Conservation (phyloP, 2,329 filamentous ascomycete genomes). For the Ilyonectria destructans region DNA sequence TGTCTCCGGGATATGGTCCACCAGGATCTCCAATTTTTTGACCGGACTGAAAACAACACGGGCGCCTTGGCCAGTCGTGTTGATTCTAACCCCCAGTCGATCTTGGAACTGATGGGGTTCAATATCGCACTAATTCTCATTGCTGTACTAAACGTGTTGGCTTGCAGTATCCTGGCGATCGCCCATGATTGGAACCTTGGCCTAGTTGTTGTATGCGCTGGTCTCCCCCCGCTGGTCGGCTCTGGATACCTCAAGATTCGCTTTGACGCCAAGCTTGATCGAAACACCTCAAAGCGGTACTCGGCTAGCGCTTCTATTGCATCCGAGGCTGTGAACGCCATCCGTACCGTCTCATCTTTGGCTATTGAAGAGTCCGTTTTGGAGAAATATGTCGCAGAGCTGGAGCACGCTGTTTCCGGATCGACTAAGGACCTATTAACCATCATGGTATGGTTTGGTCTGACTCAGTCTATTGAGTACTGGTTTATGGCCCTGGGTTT, state of each 20-base stretch:
- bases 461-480: constrained; percentile 57
- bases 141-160: constrained; percentile 55
- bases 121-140: constrained; percentile 60
- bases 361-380: constrained; percentile 58
- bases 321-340: constrained; percentile 60
- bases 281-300: constrained; percentile 53
- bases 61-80: constrained; percentile 57
- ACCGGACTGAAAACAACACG: constrained; percentile 58
- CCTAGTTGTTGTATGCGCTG: constrained; percentile 63
- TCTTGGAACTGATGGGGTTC: constrained; percentile 62
- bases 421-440: constrained; percentile 52
- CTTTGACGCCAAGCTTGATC: constrained; percentile 59
- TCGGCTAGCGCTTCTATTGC: constrained; percentile 60
- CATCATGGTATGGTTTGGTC: constrained; percentile 57
- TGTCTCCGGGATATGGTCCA: constrained; percentile 54
- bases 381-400: constrained; percentile 51
- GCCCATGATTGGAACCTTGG: constrained; percentile 65
- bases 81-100: constrained; percentile 56
- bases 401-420: constrained; percentile 50
- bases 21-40: constrained; percentile 62
- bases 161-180: constrained; percentile 61
- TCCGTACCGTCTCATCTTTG: constrained; percentile 60
- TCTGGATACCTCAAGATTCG: constrained; percentile 59
- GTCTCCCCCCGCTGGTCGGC: constrained; percentile 56
- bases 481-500: constrained; percentile 61